phyloP scores from a whole-genome alignment of 352 stramenopile species.

The Lagenidium sp. region DNA sequence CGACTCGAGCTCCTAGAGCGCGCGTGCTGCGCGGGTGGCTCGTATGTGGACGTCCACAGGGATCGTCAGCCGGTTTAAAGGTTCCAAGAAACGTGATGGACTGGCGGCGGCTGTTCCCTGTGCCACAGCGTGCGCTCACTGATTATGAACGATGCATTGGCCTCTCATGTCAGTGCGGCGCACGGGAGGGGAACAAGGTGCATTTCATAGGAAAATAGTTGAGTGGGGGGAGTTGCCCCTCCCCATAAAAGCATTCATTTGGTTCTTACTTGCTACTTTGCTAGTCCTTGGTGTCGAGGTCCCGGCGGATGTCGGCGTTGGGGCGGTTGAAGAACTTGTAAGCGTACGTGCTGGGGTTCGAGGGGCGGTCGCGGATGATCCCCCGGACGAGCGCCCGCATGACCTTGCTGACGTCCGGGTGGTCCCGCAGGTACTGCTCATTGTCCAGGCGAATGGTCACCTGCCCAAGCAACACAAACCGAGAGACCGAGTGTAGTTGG shows the following conservation, averaged over 20 bases:
- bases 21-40: too few species aligned
- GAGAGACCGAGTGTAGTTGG: too few species aligned
- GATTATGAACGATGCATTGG: too few species aligned
- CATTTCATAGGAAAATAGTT: slow-evolving; percentile 6
- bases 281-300: slow-evolving; percentile 42
- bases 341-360: slow-evolving; percentile 38
- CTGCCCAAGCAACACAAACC: slow-evolving; percentile 15
- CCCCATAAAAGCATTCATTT: too few species aligned
- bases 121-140: too few species aligned
- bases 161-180: too few species aligned
- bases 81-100: too few species aligned
- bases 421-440: slow-evolving; percentile 61
- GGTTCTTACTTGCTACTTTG: background rate
- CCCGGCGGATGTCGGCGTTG: slow-evolving; percentile 17
- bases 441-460: slow-evolving; percentile 77
- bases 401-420: slow-evolving; percentile 45
- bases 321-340: slow-evolving; percentile 49
- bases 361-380: slow-evolving; percentile 43
- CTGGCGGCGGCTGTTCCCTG: too few species aligned
- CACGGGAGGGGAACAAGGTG: too few species aligned
- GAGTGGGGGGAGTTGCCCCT: too few species aligned
- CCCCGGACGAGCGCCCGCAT: slow-evolving; percentile 46
- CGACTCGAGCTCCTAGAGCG: slow-evolving; percentile 67
- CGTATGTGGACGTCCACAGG: too few species aligned
- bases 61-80: too few species aligned